Evolutionary conservation across 2,329 filamentous ascomycete species (phyloP).

Genomic region (Aspergillus neoniger): DNA sequence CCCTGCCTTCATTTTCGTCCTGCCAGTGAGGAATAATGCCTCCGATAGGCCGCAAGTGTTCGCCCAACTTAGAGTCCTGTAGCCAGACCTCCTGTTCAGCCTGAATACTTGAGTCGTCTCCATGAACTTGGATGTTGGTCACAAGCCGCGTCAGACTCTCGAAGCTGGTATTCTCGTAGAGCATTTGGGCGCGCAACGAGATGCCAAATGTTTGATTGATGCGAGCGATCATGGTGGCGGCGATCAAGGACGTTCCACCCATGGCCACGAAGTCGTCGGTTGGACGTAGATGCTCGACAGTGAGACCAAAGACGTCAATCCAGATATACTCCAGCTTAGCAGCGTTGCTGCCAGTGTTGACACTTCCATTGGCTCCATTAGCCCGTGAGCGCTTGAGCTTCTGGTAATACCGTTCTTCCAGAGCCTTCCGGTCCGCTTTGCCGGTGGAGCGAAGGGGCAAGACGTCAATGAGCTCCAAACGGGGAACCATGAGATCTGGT

Average conservation of each 20-base stretch:
- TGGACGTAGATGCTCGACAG: background rate
- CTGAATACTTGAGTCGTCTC: slow-evolving; percentile 1
- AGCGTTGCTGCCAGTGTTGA: background rate
- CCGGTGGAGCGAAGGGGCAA: slow-evolving; percentile 72
- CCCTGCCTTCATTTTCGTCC: slow-evolving; percentile 28
- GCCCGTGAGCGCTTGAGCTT: background rate
- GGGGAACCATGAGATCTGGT: slow-evolving; percentile 60
- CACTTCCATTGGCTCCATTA: background rate
- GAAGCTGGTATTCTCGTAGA: slow-evolving; percentile 26
- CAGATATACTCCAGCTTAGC: slow-evolving; percentile 1
- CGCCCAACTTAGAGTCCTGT: slow-evolving; percentile 20
- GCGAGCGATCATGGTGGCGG: slow-evolving; percentile 20
- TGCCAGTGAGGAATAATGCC: slow-evolving; percentile 2
- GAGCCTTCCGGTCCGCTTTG: slow-evolving; percentile 55
- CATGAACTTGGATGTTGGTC: slow-evolving; percentile 8
- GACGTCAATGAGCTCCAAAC: slow-evolving; percentile 65
- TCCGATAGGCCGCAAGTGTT: background rate
- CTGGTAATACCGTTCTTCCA: slow-evolving; percentile 15
- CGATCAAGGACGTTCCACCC: slow-evolving; percentile 26
- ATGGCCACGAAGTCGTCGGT: slow-evolving; percentile 25
- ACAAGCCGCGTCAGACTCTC: slow-evolving; percentile 6
- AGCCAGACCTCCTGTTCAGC: slow-evolving; percentile 21
- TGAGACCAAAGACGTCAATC: background rate
- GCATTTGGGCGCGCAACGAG: slow-evolving; percentile 18
- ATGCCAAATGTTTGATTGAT: slow-evolving; percentile 18